phyloP scores from a whole-genome alignment of 768 basidiomycete genomes.

The Xerocomus potaroensis region DNA sequence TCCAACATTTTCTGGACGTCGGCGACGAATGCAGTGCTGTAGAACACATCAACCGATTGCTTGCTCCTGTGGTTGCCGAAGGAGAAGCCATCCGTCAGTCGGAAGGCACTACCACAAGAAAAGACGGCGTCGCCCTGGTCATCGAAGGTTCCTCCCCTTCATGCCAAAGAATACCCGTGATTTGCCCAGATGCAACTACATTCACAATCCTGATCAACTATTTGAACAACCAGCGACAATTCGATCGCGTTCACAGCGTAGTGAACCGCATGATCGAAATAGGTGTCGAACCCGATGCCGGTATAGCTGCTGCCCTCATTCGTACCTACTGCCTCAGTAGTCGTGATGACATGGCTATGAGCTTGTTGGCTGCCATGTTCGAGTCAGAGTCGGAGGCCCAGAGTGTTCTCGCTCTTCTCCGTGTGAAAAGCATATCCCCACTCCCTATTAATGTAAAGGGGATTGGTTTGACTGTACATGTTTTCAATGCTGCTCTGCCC shows the following conservation, averaged over 20 bases:
- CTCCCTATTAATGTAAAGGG: constrained; percentile 28
- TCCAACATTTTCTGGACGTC: constrained; percentile 55
- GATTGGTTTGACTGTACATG: constrained; percentile 35
- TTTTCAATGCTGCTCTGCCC: constrained; percentile 61
- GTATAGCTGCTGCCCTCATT: constrained; percentile 50
- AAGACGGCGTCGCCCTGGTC: constrained; percentile 25
- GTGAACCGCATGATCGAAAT: constrained; percentile 43
- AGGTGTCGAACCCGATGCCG: constrained; percentile 43
- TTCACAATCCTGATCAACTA: constrained; percentile 61
- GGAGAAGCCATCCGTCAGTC: constrained; percentile 16
- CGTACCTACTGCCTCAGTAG: constrained; percentile 49
- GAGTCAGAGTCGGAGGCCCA: constrained; percentile 23
- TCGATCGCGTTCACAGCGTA: constrained; percentile 42
- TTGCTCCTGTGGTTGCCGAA: constrained; percentile 33
- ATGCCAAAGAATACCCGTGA: constrained; percentile 4
- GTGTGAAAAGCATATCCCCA: constrained; percentile 12
- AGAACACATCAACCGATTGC: constrained; percentile 50
- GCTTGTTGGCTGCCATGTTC: constrained; percentile 48
- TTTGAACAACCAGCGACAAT: constrained; percentile 41
- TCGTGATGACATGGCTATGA: constrained; percentile 46
- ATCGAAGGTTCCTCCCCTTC: not conserved
- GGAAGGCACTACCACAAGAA: constrained; percentile 27
- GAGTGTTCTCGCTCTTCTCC: constrained; percentile 18
- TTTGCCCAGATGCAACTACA: constrained; percentile 53
- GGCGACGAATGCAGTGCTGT: constrained; percentile 46